A percentile compares a stretch with the other conserved stretches of the same genome.
Conservation (phyloP, 345 rosid species). For the Bruguiera gymnorhiza region DNA sequence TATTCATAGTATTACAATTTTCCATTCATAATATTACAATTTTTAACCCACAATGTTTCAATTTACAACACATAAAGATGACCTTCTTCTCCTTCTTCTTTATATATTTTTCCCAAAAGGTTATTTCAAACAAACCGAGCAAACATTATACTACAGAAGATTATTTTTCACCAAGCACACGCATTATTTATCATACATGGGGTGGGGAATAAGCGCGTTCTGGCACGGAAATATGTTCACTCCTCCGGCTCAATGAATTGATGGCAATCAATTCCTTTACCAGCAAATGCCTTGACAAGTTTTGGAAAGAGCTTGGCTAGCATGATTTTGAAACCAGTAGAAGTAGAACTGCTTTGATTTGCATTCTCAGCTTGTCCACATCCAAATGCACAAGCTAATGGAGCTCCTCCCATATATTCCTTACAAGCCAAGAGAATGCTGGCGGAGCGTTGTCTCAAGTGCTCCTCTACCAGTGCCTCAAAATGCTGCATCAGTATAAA, state of each 20-base stretch:
- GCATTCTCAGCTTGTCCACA: slow-evolving; percentile 24
- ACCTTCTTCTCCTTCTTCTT: too few species aligned
- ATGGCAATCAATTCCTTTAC: slow-evolving; percentile 64
- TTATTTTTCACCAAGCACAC: slow-evolving; percentile 5
- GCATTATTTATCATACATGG: slow-evolving; percentile 16
- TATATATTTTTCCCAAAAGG: too few species aligned
- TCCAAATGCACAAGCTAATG: slow-evolving; percentile 45
- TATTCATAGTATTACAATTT: too few species aligned
- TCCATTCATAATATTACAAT: too few species aligned
- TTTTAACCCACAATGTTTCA: too few species aligned
- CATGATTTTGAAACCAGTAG: slow-evolving; percentile 96
- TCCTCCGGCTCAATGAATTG: slow-evolving; percentile 30
- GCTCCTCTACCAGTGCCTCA: slow-evolving; percentile 71
- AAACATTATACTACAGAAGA: not conserved
- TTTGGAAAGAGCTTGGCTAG: slow-evolving; percentile 75
- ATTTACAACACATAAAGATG: too few species aligned
- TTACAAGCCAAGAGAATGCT: slow-evolving; percentile 58
- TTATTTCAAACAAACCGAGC: too few species aligned
- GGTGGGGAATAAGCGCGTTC: not conserved
- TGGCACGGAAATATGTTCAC: slow-evolving; percentile 9
- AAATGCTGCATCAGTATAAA: slow-evolving; percentile 57
- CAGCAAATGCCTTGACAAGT: slow-evolving; percentile 68
- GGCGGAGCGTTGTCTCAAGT: slow-evolving; percentile 42
- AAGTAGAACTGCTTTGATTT: slow-evolving; percentile 39
- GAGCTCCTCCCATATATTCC: slow-evolving; percentile 71